Percentiles rank a stretch among this genome's conserved stretches.
These are phyloP conservation scores for Fomitopsis schrenkii DNA, from an alignment of 1,284 basidiomycete species.

Conservation along the genomic window DNA sequence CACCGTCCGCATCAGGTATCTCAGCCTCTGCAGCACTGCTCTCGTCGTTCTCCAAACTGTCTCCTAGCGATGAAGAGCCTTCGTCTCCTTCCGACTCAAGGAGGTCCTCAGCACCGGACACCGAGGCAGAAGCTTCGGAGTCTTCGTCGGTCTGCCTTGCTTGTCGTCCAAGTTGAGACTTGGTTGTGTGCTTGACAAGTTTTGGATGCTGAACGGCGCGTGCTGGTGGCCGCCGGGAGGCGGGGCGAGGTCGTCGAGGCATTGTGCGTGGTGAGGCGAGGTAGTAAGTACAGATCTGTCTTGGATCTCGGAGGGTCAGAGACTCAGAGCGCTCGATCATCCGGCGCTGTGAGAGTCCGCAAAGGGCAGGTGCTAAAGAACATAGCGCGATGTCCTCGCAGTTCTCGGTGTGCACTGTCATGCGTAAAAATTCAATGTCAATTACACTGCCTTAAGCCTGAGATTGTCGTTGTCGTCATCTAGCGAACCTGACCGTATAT, in stretches of 20 bases:
- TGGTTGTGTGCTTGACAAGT: not conserved
- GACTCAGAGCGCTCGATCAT: not conserved
- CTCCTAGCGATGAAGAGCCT: slow-evolving; percentile 3
- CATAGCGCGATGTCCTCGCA: no score
- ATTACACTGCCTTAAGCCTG: not conserved
- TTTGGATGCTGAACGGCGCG: not conserved
- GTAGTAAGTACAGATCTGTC: not conserved
- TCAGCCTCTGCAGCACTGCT: slow-evolving; percentile 14
- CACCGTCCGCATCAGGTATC: slow-evolving; percentile 24
- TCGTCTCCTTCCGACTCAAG: slow-evolving; percentile 10
- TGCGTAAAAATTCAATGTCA: no score
- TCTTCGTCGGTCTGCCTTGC: not conserved
- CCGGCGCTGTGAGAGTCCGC: not conserved
- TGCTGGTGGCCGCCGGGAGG: slow-evolving; percentile 17
- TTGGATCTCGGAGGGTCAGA: not conserved
- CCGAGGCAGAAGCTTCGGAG: not conserved
- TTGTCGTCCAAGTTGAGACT: not conserved
- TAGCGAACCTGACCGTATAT: not conserved
- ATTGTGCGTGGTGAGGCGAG: slow-evolving; percentile 8
- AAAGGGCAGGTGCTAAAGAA: not conserved
- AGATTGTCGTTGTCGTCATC: not conserved
- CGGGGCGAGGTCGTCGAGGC: slow-evolving; percentile 29
- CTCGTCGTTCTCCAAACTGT: not conserved
- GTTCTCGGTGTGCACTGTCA: no score
- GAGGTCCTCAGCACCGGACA: slow-evolving; percentile 5